Evolutionary conservation across 108 stramenopile species (phyloP).

Genomic region (Nitzschia putrida): DNA sequence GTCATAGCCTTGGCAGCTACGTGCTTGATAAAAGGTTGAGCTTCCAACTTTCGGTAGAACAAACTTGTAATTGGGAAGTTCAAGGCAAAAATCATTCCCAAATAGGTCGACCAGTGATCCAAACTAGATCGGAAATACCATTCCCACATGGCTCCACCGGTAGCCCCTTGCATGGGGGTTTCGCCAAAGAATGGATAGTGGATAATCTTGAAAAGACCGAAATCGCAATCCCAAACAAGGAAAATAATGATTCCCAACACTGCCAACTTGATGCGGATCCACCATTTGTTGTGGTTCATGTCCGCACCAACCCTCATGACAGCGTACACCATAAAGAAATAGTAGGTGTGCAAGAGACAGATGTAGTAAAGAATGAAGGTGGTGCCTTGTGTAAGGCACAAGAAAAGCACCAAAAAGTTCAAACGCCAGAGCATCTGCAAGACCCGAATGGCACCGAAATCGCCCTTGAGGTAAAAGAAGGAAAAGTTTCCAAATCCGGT

Average conservation of each 20-base stretch:
- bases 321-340: conserved; percentile 93
- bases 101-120: conserved; percentile 94
- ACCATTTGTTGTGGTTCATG: conserved; percentile 86
- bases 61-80: conserved; percentile 90
- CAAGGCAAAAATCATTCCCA: conserved; percentile 94
- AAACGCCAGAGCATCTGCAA: conserved; percentile 97
- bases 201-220: conserved; percentile 70
- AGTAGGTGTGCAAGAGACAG: conserved; percentile 97
- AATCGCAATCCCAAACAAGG: conserved; percentile 86
- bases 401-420: conserved; percentile 93
- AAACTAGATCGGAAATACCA: conserved; percentile 95
- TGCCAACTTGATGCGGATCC: conserved; percentile 85
- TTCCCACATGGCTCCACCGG: conserved; percentile 87
- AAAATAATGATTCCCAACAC: conserved; percentile 81
- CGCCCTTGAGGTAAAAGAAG: conserved; percentile 91
- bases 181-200: conserved; percentile 83
- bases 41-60: conserved; percentile 86
- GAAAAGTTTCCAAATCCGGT: conserved; percentile 97
- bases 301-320: conserved; percentile 80
- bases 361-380: conserved; percentile 98
- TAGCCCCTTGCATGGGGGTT: conserved; percentile 78
- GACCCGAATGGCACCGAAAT: conserved; percentile 89
- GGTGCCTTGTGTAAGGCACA: conserved; percentile 90
- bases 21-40: conserved; percentile 34
- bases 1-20: conserved; percentile 53